Base-by-base conservation (phyloP, 345 rosid species). In the Reutealis trisperma region DNA sequence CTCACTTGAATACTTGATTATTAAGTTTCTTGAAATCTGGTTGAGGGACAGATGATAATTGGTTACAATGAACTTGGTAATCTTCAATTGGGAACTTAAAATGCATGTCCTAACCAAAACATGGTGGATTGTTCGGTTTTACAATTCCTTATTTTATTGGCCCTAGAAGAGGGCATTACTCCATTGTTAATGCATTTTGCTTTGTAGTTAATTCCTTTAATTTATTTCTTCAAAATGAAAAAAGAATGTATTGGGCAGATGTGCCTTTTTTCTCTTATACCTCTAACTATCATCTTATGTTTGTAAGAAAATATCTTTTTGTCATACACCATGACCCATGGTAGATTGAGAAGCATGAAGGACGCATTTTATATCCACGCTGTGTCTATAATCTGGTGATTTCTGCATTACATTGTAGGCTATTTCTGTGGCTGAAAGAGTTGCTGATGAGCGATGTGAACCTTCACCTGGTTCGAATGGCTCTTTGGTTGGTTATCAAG, bases 401-500 rank as follows among this genome's bases (percentile, higher is more conserved):
- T 73, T 51, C 34, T 81, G 61, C 52, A 75, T 72, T n/a, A 18
- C 63, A 42, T 78, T 86, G 76, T 82, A 94, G 98, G 97, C 98
- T 87, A 90, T 91, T 84, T 93, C 97, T 77, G 98, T 94, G 72
- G 97, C 98, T 76, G 97, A 91, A 85, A 90, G 97, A 84, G 97
- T 93, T 86, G 90, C 95, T 70, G 93, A 93, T 80, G 97, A 94
- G 87, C 97, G 97, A 34, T 91, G 91, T 83, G 98, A 93, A 87
- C 83, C 89, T 82, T 84, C 90, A 60, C 97, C 97, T 55, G 98
- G 98, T 89, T 85, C 84, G 45, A 78, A 77, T 83, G 91, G 93
- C 80, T 93, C 97, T 75, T 77, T 91, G 87, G 93, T 93, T 86
- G 98, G 97, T 82, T 94, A 93, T 90, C 98, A 94, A 93, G 98